A percentile compares a stretch with the other conserved stretches of the same genome.
phyloP scores from a whole-genome alignment of 2,329 filamentous ascomycete species.

The Apiospora pterosperma region DNA sequence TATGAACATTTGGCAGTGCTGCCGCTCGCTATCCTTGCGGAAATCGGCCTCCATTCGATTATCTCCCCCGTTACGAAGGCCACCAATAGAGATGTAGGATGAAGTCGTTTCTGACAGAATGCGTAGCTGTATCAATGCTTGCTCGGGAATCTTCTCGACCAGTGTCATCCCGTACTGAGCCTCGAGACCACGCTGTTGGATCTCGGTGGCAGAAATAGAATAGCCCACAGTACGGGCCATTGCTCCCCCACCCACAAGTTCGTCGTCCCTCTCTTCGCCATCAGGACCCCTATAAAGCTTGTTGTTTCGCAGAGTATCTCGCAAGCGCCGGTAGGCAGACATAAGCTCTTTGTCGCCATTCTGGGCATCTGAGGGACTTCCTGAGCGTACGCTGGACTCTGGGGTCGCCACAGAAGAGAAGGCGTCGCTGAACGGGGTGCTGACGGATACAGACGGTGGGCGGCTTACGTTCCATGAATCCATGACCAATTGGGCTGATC shows the following conservation, averaged over 20 bases:
- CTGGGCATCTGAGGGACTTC: constrained; percentile 30
- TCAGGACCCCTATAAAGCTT: constrained; percentile 33
- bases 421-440: constrained; percentile 39
- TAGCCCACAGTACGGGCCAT: constrained; percentile 69
- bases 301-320: constrained; percentile 56
- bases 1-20: constrained; percentile 74
- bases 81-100: constrained; percentile 78
- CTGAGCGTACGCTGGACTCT: constrained; percentile 29
- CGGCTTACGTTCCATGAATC: constrained; percentile 40
- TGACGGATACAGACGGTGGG: constrained; percentile 29
- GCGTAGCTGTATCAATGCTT: constrained; percentile 80
- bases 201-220: constrained; percentile 85
- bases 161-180: constrained; percentile 70
- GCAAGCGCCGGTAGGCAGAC: constrained; percentile 57
- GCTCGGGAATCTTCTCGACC: constrained; percentile 78
- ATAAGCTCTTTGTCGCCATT: constrained; percentile 51
- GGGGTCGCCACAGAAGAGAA: constrained; percentile 37
- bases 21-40: constrained; percentile 62
- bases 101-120: constrained; percentile 85
- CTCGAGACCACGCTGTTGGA: constrained; percentile 83
- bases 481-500: constrained; percentile 30
- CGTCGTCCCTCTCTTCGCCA: constrained; percentile 32
- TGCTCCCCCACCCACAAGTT: constrained; percentile 54
- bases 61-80: constrained; percentile 57
- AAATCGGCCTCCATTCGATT: constrained; percentile 66